phyloP scores from a whole-genome alignment of 2,329 filamentous ascomycete species.

The Epichloe baconii region DNA sequence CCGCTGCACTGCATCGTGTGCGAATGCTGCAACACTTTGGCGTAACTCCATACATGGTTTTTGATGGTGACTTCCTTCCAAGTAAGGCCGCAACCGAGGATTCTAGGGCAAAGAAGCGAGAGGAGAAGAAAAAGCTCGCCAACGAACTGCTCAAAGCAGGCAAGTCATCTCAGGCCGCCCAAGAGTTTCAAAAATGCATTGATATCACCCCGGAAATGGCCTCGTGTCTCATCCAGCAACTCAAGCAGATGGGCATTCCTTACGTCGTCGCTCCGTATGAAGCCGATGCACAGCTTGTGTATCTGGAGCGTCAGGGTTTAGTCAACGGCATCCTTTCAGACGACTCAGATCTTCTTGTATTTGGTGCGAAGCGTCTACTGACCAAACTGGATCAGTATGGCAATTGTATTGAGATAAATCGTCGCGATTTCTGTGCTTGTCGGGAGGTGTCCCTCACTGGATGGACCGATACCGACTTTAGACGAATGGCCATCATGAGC shows the following conservation, averaged over 20 bases:
- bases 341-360: slow-evolving; percentile 91
- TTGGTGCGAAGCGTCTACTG: slow-evolving; percentile 78
- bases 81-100: slow-evolving; percentile 84
- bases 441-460: slow-evolving; percentile 80
- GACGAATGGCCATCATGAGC: slow-evolving; percentile 90
- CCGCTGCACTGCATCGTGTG: slow-evolving; percentile 80
- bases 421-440: slow-evolving; percentile 76
- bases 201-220: slow-evolving; percentile 97
- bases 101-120: slow-evolving; percentile 59
- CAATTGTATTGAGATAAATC: slow-evolving; percentile 82
- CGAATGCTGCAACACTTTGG: slow-evolving; percentile 91
- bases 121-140: slow-evolving; percentile 63
- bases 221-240: slow-evolving; percentile 74
- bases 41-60: slow-evolving; percentile 86
- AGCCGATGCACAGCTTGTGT: slow-evolving; percentile 92
- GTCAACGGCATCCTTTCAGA: slow-evolving; percentile 86
- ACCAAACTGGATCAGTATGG: slow-evolving; percentile 94
- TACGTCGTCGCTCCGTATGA: slow-evolving; percentile 96
- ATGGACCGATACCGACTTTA: slow-evolving; percentile 85
- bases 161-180: slow-evolving; percentile 64
- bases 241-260: slow-evolving; percentile 66
- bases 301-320: slow-evolving; percentile 74
- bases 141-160: slow-evolving; percentile 72
- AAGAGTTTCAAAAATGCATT: slow-evolving; percentile 86
- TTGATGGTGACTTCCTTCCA: slow-evolving; percentile 89